A percentile compares a stretch with the other conserved stretches of the same genome.
phyloP scores from a whole-genome alignment of 2,329 filamentous ascomycete species.

The Zelopaecilomyces penicillatus region DNA sequence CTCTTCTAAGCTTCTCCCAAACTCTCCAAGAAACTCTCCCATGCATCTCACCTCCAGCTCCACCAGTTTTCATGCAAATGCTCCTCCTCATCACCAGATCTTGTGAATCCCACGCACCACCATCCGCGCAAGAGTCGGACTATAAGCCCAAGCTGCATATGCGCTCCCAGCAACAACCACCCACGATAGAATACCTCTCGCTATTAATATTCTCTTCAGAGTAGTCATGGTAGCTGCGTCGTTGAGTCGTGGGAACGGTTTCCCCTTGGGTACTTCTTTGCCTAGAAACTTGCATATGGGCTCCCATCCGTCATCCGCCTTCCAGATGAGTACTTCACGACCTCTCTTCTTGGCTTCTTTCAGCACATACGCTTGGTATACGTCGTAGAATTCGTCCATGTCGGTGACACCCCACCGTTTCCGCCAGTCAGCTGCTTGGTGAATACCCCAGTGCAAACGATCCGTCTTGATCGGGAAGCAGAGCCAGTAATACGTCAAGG shows the following conservation, averaged over 20 bases:
- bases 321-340: slow-evolving; percentile 17
- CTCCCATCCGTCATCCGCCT: slow-evolving; percentile 32
- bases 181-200: slow-evolving; percentile 11
- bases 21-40: too few relatives aligned
- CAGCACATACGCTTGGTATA: slow-evolving; percentile 17
- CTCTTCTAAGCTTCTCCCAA: too few relatives aligned
- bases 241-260: slow-evolving; percentile 26
- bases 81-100: too few relatives aligned
- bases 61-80: too few relatives aligned
- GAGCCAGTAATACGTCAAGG: slow-evolving; percentile 16
- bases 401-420: slow-evolving; percentile 8
- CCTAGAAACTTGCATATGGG: slow-evolving; percentile 33
- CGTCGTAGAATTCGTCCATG: slow-evolving; percentile 11
- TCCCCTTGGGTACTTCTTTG: slow-evolving; percentile 21
- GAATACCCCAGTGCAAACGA: slow-evolving; percentile 19
- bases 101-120: background rate
- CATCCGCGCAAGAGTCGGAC: slow-evolving; percentile 4
- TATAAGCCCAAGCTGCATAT: slow-evolving; percentile 7
- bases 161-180: slow-evolving; percentile 3
- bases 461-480: slow-evolving; percentile 20
- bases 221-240: slow-evolving; percentile 14
- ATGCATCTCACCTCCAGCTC: too few relatives aligned
- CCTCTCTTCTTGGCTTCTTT: slow-evolving; percentile 21
- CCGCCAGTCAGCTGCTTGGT: slow-evolving; percentile 6
- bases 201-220: slow-evolving; percentile 9